Percentiles rank a stretch among this genome's conserved stretches.
These are phyloP conservation scores for Aspergillaceae sp. DNA, from an alignment of 2,329 filamentous ascomycete genomes.

Conservation along the genomic window DNA sequence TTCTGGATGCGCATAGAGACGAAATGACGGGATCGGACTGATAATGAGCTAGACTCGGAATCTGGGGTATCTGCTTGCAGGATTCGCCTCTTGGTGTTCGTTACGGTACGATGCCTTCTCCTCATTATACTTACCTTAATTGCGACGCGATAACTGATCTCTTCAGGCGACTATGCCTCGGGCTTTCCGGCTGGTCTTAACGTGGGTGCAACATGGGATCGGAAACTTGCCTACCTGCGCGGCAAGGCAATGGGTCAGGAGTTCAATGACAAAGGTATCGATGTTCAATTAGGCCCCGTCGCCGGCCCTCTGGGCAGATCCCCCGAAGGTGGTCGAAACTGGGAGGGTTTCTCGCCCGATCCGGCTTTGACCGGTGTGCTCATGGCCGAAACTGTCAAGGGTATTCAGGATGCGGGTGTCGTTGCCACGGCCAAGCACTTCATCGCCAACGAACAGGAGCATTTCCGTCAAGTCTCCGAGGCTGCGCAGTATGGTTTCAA, in stretches of 20 bases:
- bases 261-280: slow-evolving; percentile 64
- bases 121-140: background rate
- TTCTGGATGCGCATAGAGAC: slow-evolving; percentile 8
- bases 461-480: slow-evolving; percentile 57
- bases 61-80: slow-evolving; percentile 71
- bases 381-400: slow-evolving; percentile 63
- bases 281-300: slow-evolving; percentile 67
- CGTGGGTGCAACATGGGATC: slow-evolving; percentile 75
- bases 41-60: slow-evolving; percentile 38
- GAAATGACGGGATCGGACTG: slow-evolving; percentile 4
- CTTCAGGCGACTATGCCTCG: slow-evolving; percentile 62
- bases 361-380: slow-evolving; percentile 65
- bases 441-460: slow-evolving; percentile 65
- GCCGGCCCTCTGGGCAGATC: slow-evolving; percentile 63
- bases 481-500: slow-evolving; percentile 53
- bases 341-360: slow-evolving; percentile 61
- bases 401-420: slow-evolving; percentile 72
- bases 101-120: slow-evolving; percentile 38
- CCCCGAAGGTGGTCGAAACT: slow-evolving; percentile 61
- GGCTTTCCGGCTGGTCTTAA: slow-evolving; percentile 74
- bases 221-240: slow-evolving; percentile 58
- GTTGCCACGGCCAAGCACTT: slow-evolving; percentile 78
- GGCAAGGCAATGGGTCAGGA: slow-evolving; percentile 68
- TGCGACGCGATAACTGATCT: background rate
- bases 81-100: slow-evolving; percentile 77